Percentiles rank a stretch among this genome's conserved stretches.
These are phyloP conservation scores for Trichoderma hamatum DNA, from an alignment of 2,329 filamentous ascomycete species.

Conservation along the genomic window DNA sequence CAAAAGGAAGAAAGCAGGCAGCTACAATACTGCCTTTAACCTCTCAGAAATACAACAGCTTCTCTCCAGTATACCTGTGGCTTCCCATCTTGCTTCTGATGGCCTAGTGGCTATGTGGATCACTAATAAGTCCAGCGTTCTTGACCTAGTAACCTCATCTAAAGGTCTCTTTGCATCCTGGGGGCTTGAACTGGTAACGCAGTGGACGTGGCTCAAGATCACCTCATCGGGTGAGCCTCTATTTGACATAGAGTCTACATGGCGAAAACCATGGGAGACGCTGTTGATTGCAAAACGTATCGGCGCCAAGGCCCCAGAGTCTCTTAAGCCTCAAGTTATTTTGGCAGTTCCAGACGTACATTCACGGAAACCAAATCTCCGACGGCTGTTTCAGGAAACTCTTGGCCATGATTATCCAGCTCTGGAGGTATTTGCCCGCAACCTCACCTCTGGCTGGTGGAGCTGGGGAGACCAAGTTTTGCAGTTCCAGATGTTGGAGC, in stretches of 20 bases:
- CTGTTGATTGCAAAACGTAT: conserved; percentile 62
- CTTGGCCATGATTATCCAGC: conserved; percentile 55
- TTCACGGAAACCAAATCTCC: conserved; percentile 76
- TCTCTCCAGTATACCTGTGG: conserved; percentile 59
- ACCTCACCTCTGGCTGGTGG: conserved; percentile 76
- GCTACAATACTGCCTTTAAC: conserved; percentile 53
- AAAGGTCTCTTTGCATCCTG: conserved; percentile 65
- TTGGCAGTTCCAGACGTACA: conserved; percentile 75
- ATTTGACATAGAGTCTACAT: conserved; percentile 59
- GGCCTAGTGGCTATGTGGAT: conserved; percentile 74
- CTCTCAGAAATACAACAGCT: conserved; percentile 53
- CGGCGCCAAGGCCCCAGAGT: conserved; percentile 34
- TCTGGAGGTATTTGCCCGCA: conserved; percentile 77
- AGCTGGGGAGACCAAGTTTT: conserved; percentile 76
- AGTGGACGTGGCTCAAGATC: conserved; percentile 81
- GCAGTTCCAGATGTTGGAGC: conserved; percentile 64
- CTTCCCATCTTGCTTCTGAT: conserved; percentile 53
- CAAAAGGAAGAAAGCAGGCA: conserved; percentile 54
- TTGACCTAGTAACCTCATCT: conserved; percentile 56
- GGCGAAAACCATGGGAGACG: conserved; percentile 78
- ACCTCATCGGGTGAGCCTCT: conserved; percentile 67
- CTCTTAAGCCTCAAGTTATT: conserved; percentile 56
- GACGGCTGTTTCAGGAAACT: conserved; percentile 59
- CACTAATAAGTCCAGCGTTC: conserved; percentile 68
- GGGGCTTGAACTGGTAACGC: conserved; percentile 66